A percentile compares a stretch with the other conserved stretches of the same genome.
Evolutionary conservation across 2,329 filamentous ascomycete species (phyloP).

Genomic region (Myriosclerotinia duriaeana): DNA sequence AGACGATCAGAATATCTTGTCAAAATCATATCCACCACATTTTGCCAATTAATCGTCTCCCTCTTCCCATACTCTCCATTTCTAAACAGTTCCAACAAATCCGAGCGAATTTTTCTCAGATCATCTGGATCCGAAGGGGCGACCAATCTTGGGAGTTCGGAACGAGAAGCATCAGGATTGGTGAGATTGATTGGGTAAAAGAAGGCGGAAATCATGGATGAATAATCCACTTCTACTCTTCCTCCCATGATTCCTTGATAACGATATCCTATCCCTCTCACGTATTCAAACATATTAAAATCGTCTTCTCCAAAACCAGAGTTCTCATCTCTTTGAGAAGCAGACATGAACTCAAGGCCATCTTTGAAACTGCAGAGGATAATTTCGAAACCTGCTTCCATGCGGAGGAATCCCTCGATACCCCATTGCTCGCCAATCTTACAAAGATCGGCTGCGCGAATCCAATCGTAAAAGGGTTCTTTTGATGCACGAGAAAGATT

Average conservation of each 20-base stretch:
- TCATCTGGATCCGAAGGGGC: constrained; percentile 14
- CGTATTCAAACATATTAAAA: constrained; percentile 39
- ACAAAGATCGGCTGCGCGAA: constrained; percentile 58
- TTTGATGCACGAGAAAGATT: constrained; percentile 15
- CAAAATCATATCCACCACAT: constrained; percentile 63
- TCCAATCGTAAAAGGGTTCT: constrained; percentile 48
- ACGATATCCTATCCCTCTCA: constrained; percentile 44
- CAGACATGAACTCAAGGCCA: constrained; percentile 34
- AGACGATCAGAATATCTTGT: constrained; percentile 60
- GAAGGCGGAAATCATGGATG: constrained; percentile 38
- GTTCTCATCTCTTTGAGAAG: constrained; percentile 26
- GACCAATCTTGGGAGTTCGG: constrained; percentile 33
- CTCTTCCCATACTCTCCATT: constrained; percentile 25
- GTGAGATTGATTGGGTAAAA: constrained; percentile 38
- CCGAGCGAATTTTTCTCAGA: constrained; percentile 44
- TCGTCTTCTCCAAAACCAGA: constrained; percentile 7
- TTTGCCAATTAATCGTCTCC: constrained; percentile 56
- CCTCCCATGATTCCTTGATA: constrained; percentile 47
- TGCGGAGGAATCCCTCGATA: constrained; percentile 65
- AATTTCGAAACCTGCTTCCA: constrained; percentile 70
- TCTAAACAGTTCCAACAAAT: constrained; percentile 48
- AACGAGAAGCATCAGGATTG: constrained; percentile 31
- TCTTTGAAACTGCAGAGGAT: constrained; percentile 63
- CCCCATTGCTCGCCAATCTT: constrained; percentile 52
- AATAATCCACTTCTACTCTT: constrained; percentile 38